These are phyloP conservation scores for Vanrija sp. DNA, from an alignment of 1,284 basidiomycete genomes.

Conservation along the genomic window DNA sequence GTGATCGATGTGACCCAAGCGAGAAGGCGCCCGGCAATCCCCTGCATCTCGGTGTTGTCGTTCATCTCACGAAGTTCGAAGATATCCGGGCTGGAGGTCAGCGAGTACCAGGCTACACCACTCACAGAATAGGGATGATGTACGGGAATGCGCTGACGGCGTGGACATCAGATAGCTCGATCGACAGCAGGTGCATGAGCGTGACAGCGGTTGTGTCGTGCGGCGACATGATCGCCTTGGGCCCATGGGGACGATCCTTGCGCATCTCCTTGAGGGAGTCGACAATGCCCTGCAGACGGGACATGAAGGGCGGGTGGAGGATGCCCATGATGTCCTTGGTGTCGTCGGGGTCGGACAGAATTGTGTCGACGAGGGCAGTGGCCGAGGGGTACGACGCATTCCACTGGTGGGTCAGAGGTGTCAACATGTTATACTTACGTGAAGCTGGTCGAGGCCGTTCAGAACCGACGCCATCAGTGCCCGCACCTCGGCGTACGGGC, in stretches of 20 bases:
- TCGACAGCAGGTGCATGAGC: conserved; percentile 73
- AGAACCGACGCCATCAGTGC: conserved; percentile 66
- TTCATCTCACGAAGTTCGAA: conserved; percentile 50
- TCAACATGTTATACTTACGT: conserved; percentile 51
- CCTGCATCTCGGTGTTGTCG: conserved; percentile 49
- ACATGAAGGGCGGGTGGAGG: conserved; percentile 59
- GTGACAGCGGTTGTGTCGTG: conserved; percentile 78
- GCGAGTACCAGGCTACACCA: conserved; percentile 14
- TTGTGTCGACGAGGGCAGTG: conserved; percentile 62
- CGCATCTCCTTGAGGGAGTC: conserved; percentile 63
- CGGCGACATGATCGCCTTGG: conserved; percentile 73
- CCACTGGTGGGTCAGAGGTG: conserved; percentile 55
- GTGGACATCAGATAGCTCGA: conserved; percentile 67
- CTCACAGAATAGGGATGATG: conserved; percentile 69
- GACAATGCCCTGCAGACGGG: conserved; percentile 58
- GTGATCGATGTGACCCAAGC: conserved; percentile 51
- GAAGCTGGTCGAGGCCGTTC: conserved; percentile 64
- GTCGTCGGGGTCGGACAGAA: conserved; percentile 53
- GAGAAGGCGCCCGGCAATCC: conserved; percentile 47
- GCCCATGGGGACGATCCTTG: conserved; percentile 73
- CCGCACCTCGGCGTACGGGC: conserved; percentile 79
- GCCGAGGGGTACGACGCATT: conserved; percentile 70
- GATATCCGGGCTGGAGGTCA: conserved; percentile 38
- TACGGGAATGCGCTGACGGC: conserved; percentile 73
- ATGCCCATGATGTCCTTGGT: conserved; percentile 70